A percentile compares a stretch with the other conserved stretches of the same genome.
Conservation (phyloP, 495 filamentous ascomycete genomes). For the Neurospora sp. region DNA sequence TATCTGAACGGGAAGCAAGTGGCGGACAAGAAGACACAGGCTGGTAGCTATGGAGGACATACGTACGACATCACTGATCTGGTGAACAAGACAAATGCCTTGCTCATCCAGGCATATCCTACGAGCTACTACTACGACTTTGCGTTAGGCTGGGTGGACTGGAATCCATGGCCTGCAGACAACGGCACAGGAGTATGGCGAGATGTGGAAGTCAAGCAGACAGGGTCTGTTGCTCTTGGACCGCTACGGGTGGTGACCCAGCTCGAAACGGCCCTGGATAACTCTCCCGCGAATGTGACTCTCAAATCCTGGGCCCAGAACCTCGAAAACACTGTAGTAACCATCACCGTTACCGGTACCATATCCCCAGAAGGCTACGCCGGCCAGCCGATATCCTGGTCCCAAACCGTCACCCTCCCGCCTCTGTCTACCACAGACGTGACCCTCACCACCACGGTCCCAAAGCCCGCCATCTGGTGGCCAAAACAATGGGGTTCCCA, state of each 20-base stretch:
- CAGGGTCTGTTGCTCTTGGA: slow-evolving; percentile 42
- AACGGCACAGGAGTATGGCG: slow-evolving; percentile 54
- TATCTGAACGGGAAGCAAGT: slow-evolving; percentile 48
- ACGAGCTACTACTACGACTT: slow-evolving; percentile 51
- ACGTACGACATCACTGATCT: slow-evolving; percentile 42
- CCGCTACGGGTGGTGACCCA: slow-evolving; percentile 39
- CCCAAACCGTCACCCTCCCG: slow-evolving; percentile 26
- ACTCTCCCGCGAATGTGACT: slow-evolving; percentile 29
- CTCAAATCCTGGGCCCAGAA: slow-evolving; percentile 42
- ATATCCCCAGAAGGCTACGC: slow-evolving; percentile 21
- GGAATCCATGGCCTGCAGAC: slow-evolving; percentile 54
- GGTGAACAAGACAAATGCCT: slow-evolving; percentile 33
- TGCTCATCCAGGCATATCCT: slow-evolving; percentile 45
- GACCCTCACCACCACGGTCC: slow-evolving; percentile 25
- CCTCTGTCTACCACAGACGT: slow-evolving; percentile 27
- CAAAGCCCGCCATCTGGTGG: slow-evolving; percentile 38
- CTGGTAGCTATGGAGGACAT: slow-evolving; percentile 47
- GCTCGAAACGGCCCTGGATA: slow-evolving; percentile 19
- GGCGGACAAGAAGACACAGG: slow-evolving; percentile 36
- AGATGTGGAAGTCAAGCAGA: slow-evolving; percentile 47
- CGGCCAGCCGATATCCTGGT: slow-evolving; percentile 14
- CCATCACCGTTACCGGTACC: slow-evolving; percentile 27
- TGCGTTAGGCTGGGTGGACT: slow-evolving; percentile 52
- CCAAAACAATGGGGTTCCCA: slow-evolving; percentile 40
- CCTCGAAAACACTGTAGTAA: slow-evolving; percentile 27